These are phyloP conservation scores for Pseudocercospora fuligena DNA, from an alignment of 2,329 filamentous ascomycete genomes.

Conservation along the genomic window DNA sequence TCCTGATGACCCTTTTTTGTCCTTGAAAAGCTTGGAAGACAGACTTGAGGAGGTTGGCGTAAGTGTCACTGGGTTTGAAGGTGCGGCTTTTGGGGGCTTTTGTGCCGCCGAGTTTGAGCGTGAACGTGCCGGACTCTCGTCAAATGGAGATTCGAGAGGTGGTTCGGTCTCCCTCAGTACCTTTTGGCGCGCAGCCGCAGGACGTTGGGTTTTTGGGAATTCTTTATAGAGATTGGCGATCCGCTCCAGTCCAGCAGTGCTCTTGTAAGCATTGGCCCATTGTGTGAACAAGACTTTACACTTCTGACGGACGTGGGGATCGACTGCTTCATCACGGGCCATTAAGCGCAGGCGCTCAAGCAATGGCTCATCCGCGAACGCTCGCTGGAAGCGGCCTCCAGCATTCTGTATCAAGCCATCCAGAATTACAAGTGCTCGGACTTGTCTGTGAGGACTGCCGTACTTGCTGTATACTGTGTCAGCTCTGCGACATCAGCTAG, in stretches of 20 bases:
- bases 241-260: constrained; percentile 76
- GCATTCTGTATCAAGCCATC: constrained; percentile 96
- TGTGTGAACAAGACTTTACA: constrained; percentile 83
- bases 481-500: not conserved
- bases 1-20: constrained; percentile 56
- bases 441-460: constrained; percentile 88
- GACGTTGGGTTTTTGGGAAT: constrained; percentile 69
- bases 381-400: constrained; percentile 81
- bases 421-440: constrained; percentile 84
- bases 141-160: constrained; percentile 34
- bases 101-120: constrained; percentile 23
- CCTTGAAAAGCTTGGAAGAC: constrained; percentile 39
- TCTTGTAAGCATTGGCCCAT: constrained; percentile 84
- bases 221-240: constrained; percentile 79
- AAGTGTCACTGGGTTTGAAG: constrained; percentile 39
- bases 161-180: constrained; percentile 74
- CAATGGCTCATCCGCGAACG: constrained; percentile 87
- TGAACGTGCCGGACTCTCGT: constrained; percentile 23
- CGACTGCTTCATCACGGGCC: constrained; percentile 81
- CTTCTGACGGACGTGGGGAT: constrained; percentile 84
- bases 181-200: constrained; percentile 71
- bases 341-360: constrained; percentile 89
- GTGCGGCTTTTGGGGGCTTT: constrained; percentile 18
- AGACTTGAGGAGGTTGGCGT: constrained; percentile 38
- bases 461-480: constrained; percentile 70